phyloP scores from a whole-genome alignment of 1,139 yeast species.

The Protomyces gravidus region DNA sequence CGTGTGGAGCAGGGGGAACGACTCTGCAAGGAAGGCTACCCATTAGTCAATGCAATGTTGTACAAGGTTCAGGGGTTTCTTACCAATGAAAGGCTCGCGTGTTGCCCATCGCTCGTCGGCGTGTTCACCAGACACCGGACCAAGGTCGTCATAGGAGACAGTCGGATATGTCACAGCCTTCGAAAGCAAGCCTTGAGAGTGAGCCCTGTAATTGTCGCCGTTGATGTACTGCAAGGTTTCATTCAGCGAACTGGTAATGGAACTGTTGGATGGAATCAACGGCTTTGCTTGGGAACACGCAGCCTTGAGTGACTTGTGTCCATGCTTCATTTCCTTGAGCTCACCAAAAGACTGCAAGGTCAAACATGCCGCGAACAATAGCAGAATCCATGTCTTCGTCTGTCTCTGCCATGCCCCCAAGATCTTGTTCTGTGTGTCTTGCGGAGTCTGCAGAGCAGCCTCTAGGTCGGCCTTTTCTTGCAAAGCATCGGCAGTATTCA shows the following conservation, averaged over 20 bases:
- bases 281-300: not conserved
- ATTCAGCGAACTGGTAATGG: not conserved
- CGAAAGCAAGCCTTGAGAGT: not conserved
- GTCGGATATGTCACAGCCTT: constrained; percentile 49
- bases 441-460: too few species aligned
- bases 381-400: too few species aligned
- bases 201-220: not conserved
- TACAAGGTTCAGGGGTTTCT: not conserved
- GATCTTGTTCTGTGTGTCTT: too few species aligned
- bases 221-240: not conserved
- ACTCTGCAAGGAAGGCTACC: constrained; percentile 47
- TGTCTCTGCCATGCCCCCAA: too few species aligned
- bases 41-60: constrained; percentile 48
- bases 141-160: constrained; percentile 53
- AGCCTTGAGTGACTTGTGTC: not conserved
- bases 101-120: constrained; percentile 21
- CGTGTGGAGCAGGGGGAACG: constrained; percentile 58
- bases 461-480: not conserved
- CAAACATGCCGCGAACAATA: too few species aligned
- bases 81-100: constrained; percentile 12
- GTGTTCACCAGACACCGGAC: constrained; percentile 44
- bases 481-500: too few species aligned
- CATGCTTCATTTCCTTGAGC: too few species aligned
- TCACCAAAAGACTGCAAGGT: too few species aligned
- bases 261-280: not conserved